A percentile compares a stretch with the other conserved stretches of the same genome.
These are phyloP conservation scores for Xylariaceae sp. DNA, from an alignment of 2,329 filamentous ascomycete species.

Conservation along the genomic window DNA sequence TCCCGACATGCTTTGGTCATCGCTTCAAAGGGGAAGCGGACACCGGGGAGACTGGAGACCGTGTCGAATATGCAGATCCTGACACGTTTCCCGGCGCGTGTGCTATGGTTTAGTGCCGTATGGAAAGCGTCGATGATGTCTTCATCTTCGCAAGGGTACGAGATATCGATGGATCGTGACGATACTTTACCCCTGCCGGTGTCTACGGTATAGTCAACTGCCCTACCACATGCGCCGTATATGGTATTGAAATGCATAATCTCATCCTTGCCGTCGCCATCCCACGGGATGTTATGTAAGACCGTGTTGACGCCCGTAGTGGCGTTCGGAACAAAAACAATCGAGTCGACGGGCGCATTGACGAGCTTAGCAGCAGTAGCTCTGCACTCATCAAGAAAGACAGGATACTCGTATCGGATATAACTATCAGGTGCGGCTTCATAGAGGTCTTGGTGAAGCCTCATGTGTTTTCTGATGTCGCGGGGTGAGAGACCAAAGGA, in stretches of 20 bases:
- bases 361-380: conserved; percentile 59
- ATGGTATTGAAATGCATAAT: conserved; percentile 74
- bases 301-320: conserved; percentile 74
- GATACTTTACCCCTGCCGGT: conserved; percentile 44
- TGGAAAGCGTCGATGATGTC: conserved; percentile 59
- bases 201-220: conserved; percentile 66
- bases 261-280: conserved; percentile 65
- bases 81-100: conserved; percentile 54
- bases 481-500: conserved; percentile 75
- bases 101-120: conserved; percentile 48
- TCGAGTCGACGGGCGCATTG: conserved; percentile 56
- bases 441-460: conserved; percentile 57
- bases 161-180: conserved; percentile 51
- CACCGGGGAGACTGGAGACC: conserved; percentile 70
- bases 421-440: conserved; percentile 71
- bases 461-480: conserved; percentile 53
- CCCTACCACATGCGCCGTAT: conserved; percentile 73
- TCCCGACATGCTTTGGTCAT: conserved; percentile 60
- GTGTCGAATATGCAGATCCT: conserved; percentile 72
- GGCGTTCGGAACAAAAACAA: conserved; percentile 78
- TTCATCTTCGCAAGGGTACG: conserved; percentile 65
- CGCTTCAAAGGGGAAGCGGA: conserved; percentile 71
- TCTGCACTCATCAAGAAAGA: conserved; percentile 59
- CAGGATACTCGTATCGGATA: conserved; percentile 62
- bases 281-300: conserved; percentile 67